Evolutionary conservation across 495 filamentous ascomycete genomes (phyloP).

Genomic region (Astrothelium macrocarpum): DNA sequence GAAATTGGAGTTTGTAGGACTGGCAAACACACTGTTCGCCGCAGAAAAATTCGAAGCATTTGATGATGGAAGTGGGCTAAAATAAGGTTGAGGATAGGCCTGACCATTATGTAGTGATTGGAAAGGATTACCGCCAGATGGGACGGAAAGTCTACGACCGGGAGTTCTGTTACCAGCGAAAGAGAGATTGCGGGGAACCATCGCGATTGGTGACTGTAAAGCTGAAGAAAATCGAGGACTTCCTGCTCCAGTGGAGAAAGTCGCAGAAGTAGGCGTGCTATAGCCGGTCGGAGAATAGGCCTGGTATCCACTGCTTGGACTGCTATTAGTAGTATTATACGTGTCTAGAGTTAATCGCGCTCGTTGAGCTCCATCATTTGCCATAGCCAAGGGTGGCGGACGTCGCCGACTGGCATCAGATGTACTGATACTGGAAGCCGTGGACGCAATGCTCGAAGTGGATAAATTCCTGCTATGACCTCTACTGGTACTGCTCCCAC

Average conservation of each 20-base stretch:
- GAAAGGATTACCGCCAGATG: constrained; percentile 65
- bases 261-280: constrained; percentile 65
- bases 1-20: constrained; percentile 61
- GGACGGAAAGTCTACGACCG: constrained; percentile 70
- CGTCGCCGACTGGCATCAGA: constrained; percentile 55
- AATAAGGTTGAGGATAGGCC: constrained; percentile 47
- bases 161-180: constrained; percentile 58
- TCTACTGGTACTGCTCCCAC: constrained; percentile 53
- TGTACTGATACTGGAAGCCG: constrained; percentile 57
- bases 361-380: constrained; percentile 51
- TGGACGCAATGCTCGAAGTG: constrained; percentile 72
- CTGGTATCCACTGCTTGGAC: constrained; percentile 27
- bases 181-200: constrained; percentile 53
- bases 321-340: constrained; percentile 40
- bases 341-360: constrained; percentile 55
- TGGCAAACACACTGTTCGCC: constrained; percentile 51
- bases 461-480: constrained; percentile 80
- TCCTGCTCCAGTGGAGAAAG: constrained; percentile 59
- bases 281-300: constrained; percentile 57
- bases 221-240: constrained; percentile 61
- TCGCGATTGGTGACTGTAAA: constrained; percentile 58
- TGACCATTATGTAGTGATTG: constrained; percentile 49
- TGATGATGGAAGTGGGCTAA: constrained; percentile 47
- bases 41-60: constrained; percentile 47
- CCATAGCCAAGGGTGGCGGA: constrained; percentile 78